phyloP scores from a whole-genome alignment of 176 grass and related monocot genomes.

The Ensete glaucum region DNA sequence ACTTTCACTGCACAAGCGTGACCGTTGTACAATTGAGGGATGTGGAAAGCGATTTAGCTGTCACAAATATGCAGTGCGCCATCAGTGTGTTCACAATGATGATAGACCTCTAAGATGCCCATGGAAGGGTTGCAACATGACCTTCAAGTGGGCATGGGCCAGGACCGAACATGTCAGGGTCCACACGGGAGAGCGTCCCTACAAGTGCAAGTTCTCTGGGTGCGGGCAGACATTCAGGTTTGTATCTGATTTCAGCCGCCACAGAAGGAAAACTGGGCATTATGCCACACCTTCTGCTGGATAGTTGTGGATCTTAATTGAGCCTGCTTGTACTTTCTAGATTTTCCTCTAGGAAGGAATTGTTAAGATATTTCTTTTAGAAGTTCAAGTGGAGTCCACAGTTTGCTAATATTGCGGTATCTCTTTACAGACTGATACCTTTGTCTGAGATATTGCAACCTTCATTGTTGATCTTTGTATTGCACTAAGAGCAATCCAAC shows the following conservation, averaged over 20 bases:
- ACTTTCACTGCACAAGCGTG: constrained; percentile 47
- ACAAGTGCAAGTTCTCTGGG: constrained; percentile 26
- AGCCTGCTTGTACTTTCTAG: background rate
- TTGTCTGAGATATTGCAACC: background rate
- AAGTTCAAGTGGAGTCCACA: background rate
- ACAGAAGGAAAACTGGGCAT: constrained; percentile 43
- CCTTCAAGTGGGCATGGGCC: constrained; percentile 79
- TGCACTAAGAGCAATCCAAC: constrained; percentile 2
- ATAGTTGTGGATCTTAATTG: background rate
- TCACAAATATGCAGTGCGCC: constrained; percentile 52
- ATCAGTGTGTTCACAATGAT: constrained; percentile 56
- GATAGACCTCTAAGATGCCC: constrained; percentile 66
- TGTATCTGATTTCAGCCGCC: constrained; percentile 62
- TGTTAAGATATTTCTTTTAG: background rate
- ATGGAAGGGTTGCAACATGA: constrained; percentile 57
- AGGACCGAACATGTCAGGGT: constrained; percentile 58
- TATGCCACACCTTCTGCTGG: background rate
- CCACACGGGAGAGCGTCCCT: constrained; percentile 60
- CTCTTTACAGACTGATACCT: background rate
- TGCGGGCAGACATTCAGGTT: constrained; percentile 67
- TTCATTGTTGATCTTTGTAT: background rate
- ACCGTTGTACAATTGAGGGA: constrained; percentile 51
- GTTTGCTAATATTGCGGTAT: background rate
- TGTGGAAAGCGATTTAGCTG: constrained; percentile 63
- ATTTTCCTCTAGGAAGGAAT: constrained; percentile 1